Conservation (phyloP, 2,329 filamentous ascomycete species). For the Diaporthe vexans region DNA sequence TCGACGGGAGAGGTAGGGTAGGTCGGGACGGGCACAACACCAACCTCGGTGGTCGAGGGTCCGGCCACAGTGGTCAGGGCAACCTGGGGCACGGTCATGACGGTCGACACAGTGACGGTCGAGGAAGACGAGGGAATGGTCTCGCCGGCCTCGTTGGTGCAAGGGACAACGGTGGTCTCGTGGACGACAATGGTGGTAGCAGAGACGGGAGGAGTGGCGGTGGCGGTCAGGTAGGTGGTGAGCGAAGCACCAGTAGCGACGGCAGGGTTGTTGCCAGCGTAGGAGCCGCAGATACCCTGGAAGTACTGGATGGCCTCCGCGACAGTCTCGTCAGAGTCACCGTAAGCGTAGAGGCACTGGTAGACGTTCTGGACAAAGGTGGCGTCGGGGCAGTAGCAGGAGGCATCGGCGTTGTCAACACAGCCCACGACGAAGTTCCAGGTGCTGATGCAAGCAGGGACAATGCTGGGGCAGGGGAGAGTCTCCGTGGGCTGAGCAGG, state of each 20-base stretch:
- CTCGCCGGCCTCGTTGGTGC: constrained; percentile 60
- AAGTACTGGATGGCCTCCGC: constrained; percentile 84
- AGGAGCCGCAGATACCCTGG: constrained; percentile 88
- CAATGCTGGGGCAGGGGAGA: constrained; percentile 75
- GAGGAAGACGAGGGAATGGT: constrained; percentile 54
- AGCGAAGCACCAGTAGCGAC: constrained; percentile 81
- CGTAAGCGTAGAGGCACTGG: constrained; percentile 84
- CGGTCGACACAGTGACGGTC: constrained; percentile 52
- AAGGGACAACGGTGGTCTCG: constrained; percentile 66
- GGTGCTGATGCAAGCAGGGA: constrained; percentile 92
- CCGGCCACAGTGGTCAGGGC: constrained; percentile 58
- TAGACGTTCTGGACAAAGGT: constrained; percentile 85
- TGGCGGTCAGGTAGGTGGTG: constrained; percentile 71
- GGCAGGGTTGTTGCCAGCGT: constrained; percentile 83
- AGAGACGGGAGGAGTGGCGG: constrained; percentile 57
- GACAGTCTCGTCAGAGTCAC: constrained; percentile 74
- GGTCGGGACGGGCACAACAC: constrained; percentile 57
- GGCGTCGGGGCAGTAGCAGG: constrained; percentile 88
- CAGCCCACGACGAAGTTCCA: constrained; percentile 84
- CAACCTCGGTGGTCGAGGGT: constrained; percentile 52
- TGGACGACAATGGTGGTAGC: constrained; percentile 63
- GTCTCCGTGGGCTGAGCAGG: constrained; percentile 57
- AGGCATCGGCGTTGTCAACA: constrained; percentile 81
- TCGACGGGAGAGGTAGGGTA: constrained; percentile 47
- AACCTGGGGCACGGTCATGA: constrained; percentile 67